Base-by-base conservation (phyloP, 352 stramenopile species). In the Pythium aristosporum region DNA sequence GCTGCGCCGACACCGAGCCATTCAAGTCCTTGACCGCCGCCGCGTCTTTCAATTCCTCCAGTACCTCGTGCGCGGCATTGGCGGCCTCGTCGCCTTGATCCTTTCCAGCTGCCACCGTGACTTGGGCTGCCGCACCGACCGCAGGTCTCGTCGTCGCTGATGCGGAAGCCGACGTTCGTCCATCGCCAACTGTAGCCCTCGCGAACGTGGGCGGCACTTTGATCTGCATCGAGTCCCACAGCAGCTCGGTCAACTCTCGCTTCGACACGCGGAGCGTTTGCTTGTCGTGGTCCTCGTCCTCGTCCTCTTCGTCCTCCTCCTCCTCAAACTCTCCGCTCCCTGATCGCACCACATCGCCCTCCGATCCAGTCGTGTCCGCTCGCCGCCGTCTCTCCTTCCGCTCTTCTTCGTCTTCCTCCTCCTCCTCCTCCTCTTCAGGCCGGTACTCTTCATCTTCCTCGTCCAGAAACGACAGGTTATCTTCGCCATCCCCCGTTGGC, bases 401-500 rank as follows among this genome's bases (percentile, higher is more conserved):
- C 10, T 60, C 62, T 10, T 25, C 25, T 2, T 75, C 72, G 12
- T 73, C 71, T 1, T 94, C 82, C 8, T 88, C 77, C 4, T 91
- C 82, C 1, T 89, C 81, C 0, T 91, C 84, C 1, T 93, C 86
- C 34, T 90, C 80, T 1, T 87, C 78, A 0, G 82, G 83, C 7
- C 76, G 72, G 55, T 95, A 92, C 67, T 92, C 86, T 34, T 94
- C 85, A 54, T 92, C 86, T 52, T 95, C 86, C 56, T 95, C 86
- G 16, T 95, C 87, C 62, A 95, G 63, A 49, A 95, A 95, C 30
- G 73, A 89, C 51, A 95, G 42, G 49, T 92, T 80, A 47, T 80
- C 81, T 48, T 87, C 75, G n/a, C 91, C 79, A 11, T 79, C 74
- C 5, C 11, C 55, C 0, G 48, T 58, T 18, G 87, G 85, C 62